Evolutionary conservation across 2,329 filamentous ascomycete species (phyloP), one percentile per base, ranked within the genome.

Genomic region (Trichoderma sp.): DNA sequence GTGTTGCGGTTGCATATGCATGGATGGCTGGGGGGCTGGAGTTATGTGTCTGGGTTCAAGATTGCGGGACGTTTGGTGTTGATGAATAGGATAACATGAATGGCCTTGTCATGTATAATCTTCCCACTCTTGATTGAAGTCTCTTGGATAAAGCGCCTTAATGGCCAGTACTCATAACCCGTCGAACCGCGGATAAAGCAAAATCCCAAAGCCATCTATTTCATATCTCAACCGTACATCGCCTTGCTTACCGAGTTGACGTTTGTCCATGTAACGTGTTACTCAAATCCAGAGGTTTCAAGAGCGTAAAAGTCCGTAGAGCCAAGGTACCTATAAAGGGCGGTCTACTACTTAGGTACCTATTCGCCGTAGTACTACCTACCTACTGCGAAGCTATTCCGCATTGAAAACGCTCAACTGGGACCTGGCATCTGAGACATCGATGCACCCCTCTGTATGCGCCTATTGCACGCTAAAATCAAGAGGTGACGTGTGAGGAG

Each of bases 251-350:
- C n/a, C 41, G 17, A 10, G 14, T 5, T 39, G 14, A 30, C 30
- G n/a, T 17, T 48, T 47, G 50, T 41, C 34, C 30, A 60, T 60
- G 57, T 41, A 60, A 60, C 57, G 57, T 60, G 24, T 60, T 41
- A 60, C 45, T 14, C 14, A 28, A 24, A 41, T 10, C 19, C 2
- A 39, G 1, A 39, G 34, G 3, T 14, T 14, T 5, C 34, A 14
- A 2, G 5, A 39, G 9, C 12, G 3, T 34, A 10, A 34, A 34
- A 10, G 30, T 34, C 30, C 30, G 30, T 7, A 34, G 21, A 7
- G 28, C 7, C 7, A 30, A 30, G 28, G 28, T 39, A 39, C 2
- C 30, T 39, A 4, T 34, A 14, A 39, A 30, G 7, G 34, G 34
- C 34, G 34, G 34, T 39, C 21, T 24, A 24, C 12, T 14, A n/a